Conservation (phyloP, 805 yeast genomes). For the Yamadazyma ubonensis region DNA sequence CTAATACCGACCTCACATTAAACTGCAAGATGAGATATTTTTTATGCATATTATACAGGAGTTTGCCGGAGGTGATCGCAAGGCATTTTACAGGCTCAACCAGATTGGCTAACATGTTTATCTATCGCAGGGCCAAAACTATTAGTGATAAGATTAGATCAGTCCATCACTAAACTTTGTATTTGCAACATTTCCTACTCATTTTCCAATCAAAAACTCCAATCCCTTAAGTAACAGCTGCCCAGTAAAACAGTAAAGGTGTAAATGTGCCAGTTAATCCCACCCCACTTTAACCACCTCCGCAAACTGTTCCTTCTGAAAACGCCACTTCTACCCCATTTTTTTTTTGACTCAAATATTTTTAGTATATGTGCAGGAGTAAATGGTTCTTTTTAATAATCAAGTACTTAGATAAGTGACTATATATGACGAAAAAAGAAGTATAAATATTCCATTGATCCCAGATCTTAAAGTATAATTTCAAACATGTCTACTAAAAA, state of each 20-base stretch:
- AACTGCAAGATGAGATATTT: not conserved
- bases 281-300: no score
- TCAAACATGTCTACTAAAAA: slow-evolving; percentile 6
- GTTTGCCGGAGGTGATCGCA: not conserved
- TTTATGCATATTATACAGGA: not conserved
- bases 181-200: no score
- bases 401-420: not conserved
- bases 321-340: not conserved
- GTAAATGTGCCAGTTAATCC: no score
- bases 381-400: not conserved
- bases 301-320: not conserved
- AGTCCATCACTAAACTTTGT: no score
- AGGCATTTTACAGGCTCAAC: not conserved
- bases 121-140: not conserved
- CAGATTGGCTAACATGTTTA: not conserved
- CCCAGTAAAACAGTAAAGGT: no score
- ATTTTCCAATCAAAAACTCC: no score
- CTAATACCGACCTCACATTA: not conserved
- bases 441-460: not conserved
- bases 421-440: not conserved
- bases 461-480: not conserved
- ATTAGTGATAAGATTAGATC: not conserved
- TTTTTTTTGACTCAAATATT: not conserved
- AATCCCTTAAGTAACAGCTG: no score
- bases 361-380: not conserved